Percentiles rank a stretch among this genome's conserved stretches.
Evolutionary conservation across 306 rosid genomes (phyloP).

Genomic region (Castanea crenata): DNA sequence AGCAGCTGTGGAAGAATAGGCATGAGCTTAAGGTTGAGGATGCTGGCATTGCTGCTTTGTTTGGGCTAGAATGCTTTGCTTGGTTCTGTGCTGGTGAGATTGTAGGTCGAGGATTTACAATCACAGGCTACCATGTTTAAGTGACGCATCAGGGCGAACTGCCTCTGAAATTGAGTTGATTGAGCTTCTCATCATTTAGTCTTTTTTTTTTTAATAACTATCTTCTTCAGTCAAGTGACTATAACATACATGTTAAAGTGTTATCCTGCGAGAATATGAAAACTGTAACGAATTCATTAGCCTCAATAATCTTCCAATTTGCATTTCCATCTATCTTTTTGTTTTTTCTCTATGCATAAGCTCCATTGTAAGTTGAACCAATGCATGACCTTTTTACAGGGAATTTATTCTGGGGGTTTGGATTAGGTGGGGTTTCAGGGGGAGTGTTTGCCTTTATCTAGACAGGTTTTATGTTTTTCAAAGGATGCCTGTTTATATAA

Average conservation of each 20-base stretch:
- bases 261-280: not conserved
- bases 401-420: not conserved
- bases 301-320: constrained; percentile 9
- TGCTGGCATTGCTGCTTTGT: constrained; percentile 38
- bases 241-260: not conserved
- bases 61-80: constrained; percentile 32
- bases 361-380: not conserved
- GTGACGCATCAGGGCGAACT: not conserved
- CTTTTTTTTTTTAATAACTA: not conserved
- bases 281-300: not conserved
- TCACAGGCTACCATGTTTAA: constrained; percentile 34
- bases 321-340: not conserved
- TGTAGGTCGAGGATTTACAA: constrained; percentile 32
- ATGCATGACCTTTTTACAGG: not conserved
- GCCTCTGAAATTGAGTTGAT: not conserved
- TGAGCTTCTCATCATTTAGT: constrained; percentile 8
- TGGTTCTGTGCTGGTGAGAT: constrained; percentile 41
- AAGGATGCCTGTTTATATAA: too few species aligned
- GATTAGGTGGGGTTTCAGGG: not conserved
- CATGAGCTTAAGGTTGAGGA: constrained; percentile 26
- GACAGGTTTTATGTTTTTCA: too few species aligned
- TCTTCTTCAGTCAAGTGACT: not conserved
- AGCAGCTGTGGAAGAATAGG: constrained; percentile 34
- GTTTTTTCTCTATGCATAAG: not conserved
- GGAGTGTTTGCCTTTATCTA: not conserved